Evolutionary conservation across 306 rosid species (phyloP).

Genomic region (Fagus crenata): DNA sequence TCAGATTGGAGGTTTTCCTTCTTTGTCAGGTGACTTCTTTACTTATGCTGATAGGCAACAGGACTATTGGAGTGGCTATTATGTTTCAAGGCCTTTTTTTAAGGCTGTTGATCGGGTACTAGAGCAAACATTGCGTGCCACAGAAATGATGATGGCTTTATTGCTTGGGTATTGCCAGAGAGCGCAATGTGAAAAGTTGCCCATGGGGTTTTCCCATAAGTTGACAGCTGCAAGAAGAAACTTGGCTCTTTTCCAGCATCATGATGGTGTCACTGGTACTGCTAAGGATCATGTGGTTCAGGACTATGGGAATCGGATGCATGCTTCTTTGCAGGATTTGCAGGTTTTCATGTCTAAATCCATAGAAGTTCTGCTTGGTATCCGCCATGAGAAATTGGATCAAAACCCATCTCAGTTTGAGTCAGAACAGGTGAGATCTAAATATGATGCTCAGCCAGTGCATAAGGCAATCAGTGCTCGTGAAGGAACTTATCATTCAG

Average conservation of each 20-base stretch:
- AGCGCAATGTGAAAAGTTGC: slow-evolving; percentile 81
- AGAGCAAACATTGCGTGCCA: slow-evolving; percentile 87
- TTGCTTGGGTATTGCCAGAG: slow-evolving; percentile 76
- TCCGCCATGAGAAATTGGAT: slow-evolving; percentile 73
- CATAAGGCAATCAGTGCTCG: slow-evolving; percentile 63
- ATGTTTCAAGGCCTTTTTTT: slow-evolving; percentile 94
- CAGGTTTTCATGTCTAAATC: slow-evolving; percentile 90
- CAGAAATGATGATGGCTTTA: slow-evolving; percentile 86
- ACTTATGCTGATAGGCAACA: slow-evolving; percentile 92
- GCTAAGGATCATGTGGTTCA: slow-evolving; percentile 92
- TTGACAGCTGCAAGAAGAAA: slow-evolving; percentile 97
- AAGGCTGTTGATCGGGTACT: slow-evolving; percentile 97
- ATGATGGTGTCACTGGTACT: slow-evolving; percentile 98
- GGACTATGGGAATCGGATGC: slow-evolving; percentile 94
- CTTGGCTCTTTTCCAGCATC: slow-evolving; percentile 98
- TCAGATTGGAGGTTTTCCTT: slow-evolving; percentile 86
- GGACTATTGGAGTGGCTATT: slow-evolving; percentile 99
- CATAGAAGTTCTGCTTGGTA: slow-evolving; percentile 81
- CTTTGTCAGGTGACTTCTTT: slow-evolving; percentile 93
- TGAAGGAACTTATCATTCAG: slow-evolving; percentile 65
- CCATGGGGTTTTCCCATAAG: slow-evolving; percentile 75
- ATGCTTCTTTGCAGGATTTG: slow-evolving; percentile 85
- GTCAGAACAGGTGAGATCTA: slow-evolving; percentile 78
- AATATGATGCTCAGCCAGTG: slow-evolving; percentile 82
- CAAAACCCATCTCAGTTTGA: slow-evolving; percentile 75